Base-by-base conservation (phyloP, 768 basidiomycete genomes). In the Phlegmacium glaucopus region DNA sequence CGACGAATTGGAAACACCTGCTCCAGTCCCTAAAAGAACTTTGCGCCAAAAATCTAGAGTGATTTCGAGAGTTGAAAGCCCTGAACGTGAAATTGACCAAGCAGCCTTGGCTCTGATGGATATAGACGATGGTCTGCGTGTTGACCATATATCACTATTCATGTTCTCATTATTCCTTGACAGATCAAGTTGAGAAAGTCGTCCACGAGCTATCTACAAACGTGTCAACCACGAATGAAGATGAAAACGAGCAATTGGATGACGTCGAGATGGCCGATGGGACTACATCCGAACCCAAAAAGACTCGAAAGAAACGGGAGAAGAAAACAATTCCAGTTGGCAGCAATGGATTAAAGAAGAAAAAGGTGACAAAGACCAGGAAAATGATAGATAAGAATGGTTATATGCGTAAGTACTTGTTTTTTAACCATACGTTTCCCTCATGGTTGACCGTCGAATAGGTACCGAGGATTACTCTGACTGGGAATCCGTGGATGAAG, bases 381-480 rank as follows among this genome's bases (percentile, higher is more conserved):
- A 76, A 59, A 52, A 72, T 59, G 12, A 65, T 73, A 18, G 84
- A 86, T 51, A 78, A 70, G 0, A 83, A 87, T 62, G 90, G 90
- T 7, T 90, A 88, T 52, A 82, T 79, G 65, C 76, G 89, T 90
- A 59, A 45, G 77, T 67, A 12, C 30, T 48, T 46, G 10, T 6
- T 11, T 10, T 10, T 17, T 13, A 10, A 17, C 8, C 11, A 1
- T 16, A 16, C n/a, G 16, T 22, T 8, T 26, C 38, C 18, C 18
- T 41, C 22, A 10, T 25, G 54, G 44, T 39, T 9, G 15, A 52
- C 41, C 38, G 18, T 44, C 39, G 13, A 43, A 1, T 53, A 91
- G 90, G 78, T 12, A 83, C 76, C 30, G 84, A 88, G 59, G 90
- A 91, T 60, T 86, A 87, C 60, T 87, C 87, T 6, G 80, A 80